phyloP scores from a whole-genome alignment of 345 rosid genomes.

The Barbarea vulgaris region DNA sequence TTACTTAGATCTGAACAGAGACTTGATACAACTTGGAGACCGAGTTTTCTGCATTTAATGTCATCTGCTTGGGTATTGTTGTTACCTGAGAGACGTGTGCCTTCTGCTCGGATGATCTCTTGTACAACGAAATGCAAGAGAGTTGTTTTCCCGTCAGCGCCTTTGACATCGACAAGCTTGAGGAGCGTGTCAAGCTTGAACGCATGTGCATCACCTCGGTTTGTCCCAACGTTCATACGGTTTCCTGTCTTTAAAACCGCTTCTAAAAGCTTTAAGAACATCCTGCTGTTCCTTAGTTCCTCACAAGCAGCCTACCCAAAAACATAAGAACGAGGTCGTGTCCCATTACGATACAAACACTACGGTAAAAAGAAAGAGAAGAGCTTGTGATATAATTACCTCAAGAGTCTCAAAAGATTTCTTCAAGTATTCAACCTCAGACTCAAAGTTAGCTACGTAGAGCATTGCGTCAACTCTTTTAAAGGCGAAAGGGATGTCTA shows the following conservation, averaged over 20 bases:
- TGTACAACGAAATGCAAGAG: slow-evolving; percentile 97
- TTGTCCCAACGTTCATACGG: slow-evolving; percentile 98
- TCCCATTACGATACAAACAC: not conserved
- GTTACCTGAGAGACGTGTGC: slow-evolving; percentile 70
- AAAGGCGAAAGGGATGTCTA: slow-evolving; percentile 95
- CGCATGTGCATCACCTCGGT: slow-evolving; percentile 97
- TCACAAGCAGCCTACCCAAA: slow-evolving; percentile 84
- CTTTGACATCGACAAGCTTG: slow-evolving; percentile 94
- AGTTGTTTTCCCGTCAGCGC: slow-evolving; percentile 95
- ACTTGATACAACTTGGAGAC: slow-evolving; percentile 90
- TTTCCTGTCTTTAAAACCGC: slow-evolving; percentile 98
- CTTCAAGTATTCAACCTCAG: slow-evolving; percentile 87
- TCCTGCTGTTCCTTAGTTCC: slow-evolving; percentile 81
- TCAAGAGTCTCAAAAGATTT: slow-evolving; percentile 87
- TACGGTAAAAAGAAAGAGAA: not conserved
- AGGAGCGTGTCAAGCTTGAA: slow-evolving; percentile 98
- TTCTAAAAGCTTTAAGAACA: slow-evolving; percentile 93
- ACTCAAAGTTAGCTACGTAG: slow-evolving; percentile 81
- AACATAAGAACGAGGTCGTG: not conserved
- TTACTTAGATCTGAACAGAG: slow-evolving; percentile 72
- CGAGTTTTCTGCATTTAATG: slow-evolving; percentile 77
- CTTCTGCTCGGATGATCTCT: slow-evolving; percentile 93
- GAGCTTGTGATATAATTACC: slow-evolving; percentile 43
- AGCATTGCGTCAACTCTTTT: slow-evolving; percentile 87
- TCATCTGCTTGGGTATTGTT: slow-evolving; percentile 60